Conservation (phyloP, 352 stramenopile species). For the Globisporangium solare region DNA sequence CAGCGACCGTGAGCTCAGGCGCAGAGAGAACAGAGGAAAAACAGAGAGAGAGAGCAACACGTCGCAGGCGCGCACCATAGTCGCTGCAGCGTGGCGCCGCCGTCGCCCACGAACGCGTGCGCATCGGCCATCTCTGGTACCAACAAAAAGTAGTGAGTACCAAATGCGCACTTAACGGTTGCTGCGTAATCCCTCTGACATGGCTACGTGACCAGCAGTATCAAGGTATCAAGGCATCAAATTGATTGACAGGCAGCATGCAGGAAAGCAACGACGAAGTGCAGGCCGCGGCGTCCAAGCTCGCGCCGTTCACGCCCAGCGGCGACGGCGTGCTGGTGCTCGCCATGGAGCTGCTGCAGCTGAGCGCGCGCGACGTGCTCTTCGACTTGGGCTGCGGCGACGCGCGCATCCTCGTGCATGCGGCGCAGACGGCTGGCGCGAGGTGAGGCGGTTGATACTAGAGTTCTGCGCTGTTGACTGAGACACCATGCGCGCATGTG, state of each 20-base stretch:
- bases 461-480: too few relatives aligned
- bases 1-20: not conserved
- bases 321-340: conserved; percentile 54
- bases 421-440: conserved; percentile 36
- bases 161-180: too few relatives aligned
- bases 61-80: too few relatives aligned
- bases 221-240: too few relatives aligned
- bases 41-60: too few relatives aligned
- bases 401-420: conserved; percentile 62
- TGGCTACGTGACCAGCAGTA: too few relatives aligned
- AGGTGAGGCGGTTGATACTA: conserved; percentile 22
- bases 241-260: not conserved
- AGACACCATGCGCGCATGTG: not conserved
- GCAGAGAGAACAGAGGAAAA: not conserved
- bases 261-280: conserved; percentile 14
- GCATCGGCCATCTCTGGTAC: not conserved
- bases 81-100: conserved; percentile 37
- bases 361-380: conserved; percentile 47
- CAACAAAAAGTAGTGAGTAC: too few relatives aligned
- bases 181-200: too few relatives aligned
- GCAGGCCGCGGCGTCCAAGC: conserved; percentile 32
- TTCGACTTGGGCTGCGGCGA: conserved; percentile 81
- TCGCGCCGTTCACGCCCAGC: conserved; percentile 80
- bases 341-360: conserved; percentile 60
- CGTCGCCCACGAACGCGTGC: conserved; percentile 37